A percentile compares a stretch with the other conserved stretches of the same genome.
Evolutionary conservation across 2,329 filamentous ascomycete genomes (phyloP).

Genomic region (Hypoxylon rubiginosum): DNA sequence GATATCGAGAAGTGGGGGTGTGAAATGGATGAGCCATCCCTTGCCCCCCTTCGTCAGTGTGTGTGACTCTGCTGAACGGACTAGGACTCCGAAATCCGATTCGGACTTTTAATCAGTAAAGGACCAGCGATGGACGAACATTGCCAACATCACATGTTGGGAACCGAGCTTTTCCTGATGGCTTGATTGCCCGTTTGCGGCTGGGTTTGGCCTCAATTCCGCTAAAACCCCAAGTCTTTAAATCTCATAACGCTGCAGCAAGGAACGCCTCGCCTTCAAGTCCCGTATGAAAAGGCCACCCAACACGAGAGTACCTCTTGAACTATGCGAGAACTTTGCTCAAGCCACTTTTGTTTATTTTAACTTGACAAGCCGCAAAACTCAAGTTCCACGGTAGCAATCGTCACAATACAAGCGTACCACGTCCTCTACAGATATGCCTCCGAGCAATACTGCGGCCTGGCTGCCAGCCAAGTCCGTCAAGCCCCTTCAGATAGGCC

Average conservation of each 20-base stretch:
- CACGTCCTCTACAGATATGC: background rate
- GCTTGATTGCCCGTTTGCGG: background rate
- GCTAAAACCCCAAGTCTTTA: background rate
- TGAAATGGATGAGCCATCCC: background rate
- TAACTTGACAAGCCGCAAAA: background rate
- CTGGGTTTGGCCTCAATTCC: background rate
- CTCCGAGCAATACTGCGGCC: constrained; percentile 42
- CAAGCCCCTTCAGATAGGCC: constrained; percentile 25
- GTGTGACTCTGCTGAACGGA: background rate
- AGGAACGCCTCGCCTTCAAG: background rate
- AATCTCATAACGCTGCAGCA: background rate
- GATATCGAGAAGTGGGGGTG: background rate
- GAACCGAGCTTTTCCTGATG: background rate
- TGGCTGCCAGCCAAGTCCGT: constrained; percentile 34
- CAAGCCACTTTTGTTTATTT: background rate
- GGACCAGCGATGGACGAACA: background rate
- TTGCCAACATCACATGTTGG: background rate
- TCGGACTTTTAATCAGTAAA: background rate
- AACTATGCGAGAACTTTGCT: background rate
- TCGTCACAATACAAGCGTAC: background rate
- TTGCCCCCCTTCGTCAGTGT: too few relatives aligned
- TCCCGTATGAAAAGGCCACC: background rate
- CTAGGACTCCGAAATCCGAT: background rate
- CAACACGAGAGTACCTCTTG: background rate
- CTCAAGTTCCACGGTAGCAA: background rate